phyloP scores from a whole-genome alignment of 805 yeast genomes.

The Kodamaea fukazawae region DNA sequence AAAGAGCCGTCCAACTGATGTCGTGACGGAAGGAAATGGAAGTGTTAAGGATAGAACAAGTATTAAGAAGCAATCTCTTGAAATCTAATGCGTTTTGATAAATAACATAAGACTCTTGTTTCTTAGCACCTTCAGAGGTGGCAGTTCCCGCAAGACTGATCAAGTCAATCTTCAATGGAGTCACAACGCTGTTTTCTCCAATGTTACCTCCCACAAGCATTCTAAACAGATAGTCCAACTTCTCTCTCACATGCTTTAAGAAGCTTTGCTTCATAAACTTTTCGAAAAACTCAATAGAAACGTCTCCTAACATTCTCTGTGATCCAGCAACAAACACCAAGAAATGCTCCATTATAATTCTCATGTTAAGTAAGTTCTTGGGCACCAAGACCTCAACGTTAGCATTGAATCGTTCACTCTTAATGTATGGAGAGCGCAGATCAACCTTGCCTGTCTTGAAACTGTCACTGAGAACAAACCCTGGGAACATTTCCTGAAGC shows the following conservation, averaged over 20 bases:
- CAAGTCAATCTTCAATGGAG: conserved; percentile 26
- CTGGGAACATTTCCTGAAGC: conserved; percentile 69
- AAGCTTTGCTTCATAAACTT: conserved; percentile 64
- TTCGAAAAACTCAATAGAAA: conserved; percentile 49
- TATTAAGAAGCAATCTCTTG: conserved; percentile 43
- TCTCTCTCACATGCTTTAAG: conserved; percentile 59
- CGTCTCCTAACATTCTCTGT: conserved; percentile 23
- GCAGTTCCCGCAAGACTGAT: conserved; percentile 29
- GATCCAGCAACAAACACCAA: conserved; percentile 66
- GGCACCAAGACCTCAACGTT: conserved; percentile 65
- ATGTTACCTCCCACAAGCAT: conserved; percentile 27
- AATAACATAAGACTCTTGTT: conserved; percentile 17
- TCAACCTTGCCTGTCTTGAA: conserved; percentile 14
- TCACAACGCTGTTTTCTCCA: conserved; percentile 5
- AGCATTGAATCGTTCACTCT: conserved; percentile 53
- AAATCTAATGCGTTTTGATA: conserved; percentile 47
- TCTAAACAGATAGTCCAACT: conserved; percentile 52
- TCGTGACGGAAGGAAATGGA: conserved; percentile 57
- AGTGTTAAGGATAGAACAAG: conserved; percentile 57
- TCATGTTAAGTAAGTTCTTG: conserved; percentile 75
- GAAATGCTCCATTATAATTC: conserved; percentile 71
- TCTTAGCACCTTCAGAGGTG: neutral
- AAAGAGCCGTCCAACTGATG: conserved; percentile 46
- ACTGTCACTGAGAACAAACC: conserved; percentile 41
- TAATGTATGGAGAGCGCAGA: conserved; percentile 47